These are phyloP conservation scores for Xerocomellus amylosporus DNA, from an alignment of 768 basidiomycete genomes.

Conservation along the genomic window DNA sequence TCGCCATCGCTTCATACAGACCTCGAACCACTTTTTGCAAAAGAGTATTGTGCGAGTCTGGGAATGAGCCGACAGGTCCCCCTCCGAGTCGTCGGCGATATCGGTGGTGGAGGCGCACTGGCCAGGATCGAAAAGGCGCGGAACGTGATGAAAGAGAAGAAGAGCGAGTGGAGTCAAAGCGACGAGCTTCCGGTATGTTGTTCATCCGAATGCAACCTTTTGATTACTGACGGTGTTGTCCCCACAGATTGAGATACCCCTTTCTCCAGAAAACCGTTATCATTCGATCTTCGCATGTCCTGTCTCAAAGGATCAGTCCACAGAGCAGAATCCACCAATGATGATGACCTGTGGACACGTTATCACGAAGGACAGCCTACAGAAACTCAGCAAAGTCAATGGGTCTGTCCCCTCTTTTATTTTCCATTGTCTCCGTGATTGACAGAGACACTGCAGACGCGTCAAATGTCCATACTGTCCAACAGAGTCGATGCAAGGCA, in stretches of 20 bases:
- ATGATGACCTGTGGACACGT: slow-evolving; percentile 98
- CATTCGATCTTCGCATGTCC: slow-evolving; percentile 98
- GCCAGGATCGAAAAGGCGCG: slow-evolving; percentile 92
- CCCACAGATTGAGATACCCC: slow-evolving; percentile 85
- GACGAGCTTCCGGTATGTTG: slow-evolving; percentile 79
- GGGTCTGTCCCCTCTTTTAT: slow-evolving; percentile 52
- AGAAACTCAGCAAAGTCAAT: slow-evolving; percentile 83
- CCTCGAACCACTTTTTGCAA: slow-evolving; percentile 78
- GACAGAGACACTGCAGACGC: slow-evolving; percentile 46
- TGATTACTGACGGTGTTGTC: background rate
- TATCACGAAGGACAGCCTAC: slow-evolving; percentile 87
- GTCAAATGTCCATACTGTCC: slow-evolving; percentile 99
- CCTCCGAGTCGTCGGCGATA: slow-evolving; percentile 84
- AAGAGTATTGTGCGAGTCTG: slow-evolving; percentile 83
- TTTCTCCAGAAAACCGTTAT: slow-evolving; percentile 83
- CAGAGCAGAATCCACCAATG: slow-evolving; percentile 93
- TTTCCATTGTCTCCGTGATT: background rate
- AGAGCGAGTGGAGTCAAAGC: slow-evolving; percentile 88
- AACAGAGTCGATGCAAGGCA: slow-evolving; percentile 57
- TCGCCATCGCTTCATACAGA: slow-evolving; percentile 71
- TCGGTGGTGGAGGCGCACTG: slow-evolving; percentile 89
- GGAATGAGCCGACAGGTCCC: slow-evolving; percentile 90
- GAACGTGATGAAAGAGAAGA: slow-evolving; percentile 88
- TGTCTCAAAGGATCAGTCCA: slow-evolving; percentile 96
- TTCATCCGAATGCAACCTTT: background rate